These are phyloP conservation scores for Spergularia azorica DNA, from an alignment of 179 eudicot species.

Conservation along the genomic window DNA sequence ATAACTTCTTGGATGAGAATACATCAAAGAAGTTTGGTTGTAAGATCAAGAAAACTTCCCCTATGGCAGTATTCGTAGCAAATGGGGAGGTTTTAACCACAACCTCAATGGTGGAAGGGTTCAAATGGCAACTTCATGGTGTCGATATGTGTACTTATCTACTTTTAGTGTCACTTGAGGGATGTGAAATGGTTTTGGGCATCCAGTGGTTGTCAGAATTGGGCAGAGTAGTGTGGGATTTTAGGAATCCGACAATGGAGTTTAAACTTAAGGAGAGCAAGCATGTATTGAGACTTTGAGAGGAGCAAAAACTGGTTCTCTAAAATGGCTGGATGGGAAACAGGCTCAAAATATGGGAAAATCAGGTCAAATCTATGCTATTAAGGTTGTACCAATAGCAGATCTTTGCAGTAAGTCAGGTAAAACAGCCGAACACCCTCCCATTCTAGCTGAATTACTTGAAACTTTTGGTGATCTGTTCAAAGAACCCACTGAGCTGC, in stretches of 20 bases:
- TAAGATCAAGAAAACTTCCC: neutral
- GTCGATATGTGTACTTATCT: neutral
- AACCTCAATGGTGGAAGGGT: neutral
- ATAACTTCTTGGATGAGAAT: neutral
- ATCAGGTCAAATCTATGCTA: too few species aligned
- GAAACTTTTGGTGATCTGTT: neutral
- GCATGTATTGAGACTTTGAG: neutral
- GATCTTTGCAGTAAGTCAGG: too few species aligned
- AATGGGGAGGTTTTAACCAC: neutral
- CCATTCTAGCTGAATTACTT: neutral
- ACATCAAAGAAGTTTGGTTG: neutral
- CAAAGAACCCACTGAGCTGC: neutral
- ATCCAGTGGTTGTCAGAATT: neutral
- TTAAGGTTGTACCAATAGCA: too few species aligned
- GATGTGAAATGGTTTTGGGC: conserved; percentile 2
- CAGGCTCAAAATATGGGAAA: neutral
- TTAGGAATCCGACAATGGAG: neutral
- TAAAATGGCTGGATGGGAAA: neutral
- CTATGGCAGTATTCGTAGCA: neutral
- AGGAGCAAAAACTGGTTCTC: neutral
- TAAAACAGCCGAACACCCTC: too few species aligned
- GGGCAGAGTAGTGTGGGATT: neutral
- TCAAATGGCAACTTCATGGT: neutral
- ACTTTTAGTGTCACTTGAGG: neutral
- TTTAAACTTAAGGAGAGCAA: neutral